Evolutionary conservation across 768 basidiomycete species (phyloP), one percentile per base, ranked within the genome.

Genomic region (Leccinum ochraceum): DNA sequence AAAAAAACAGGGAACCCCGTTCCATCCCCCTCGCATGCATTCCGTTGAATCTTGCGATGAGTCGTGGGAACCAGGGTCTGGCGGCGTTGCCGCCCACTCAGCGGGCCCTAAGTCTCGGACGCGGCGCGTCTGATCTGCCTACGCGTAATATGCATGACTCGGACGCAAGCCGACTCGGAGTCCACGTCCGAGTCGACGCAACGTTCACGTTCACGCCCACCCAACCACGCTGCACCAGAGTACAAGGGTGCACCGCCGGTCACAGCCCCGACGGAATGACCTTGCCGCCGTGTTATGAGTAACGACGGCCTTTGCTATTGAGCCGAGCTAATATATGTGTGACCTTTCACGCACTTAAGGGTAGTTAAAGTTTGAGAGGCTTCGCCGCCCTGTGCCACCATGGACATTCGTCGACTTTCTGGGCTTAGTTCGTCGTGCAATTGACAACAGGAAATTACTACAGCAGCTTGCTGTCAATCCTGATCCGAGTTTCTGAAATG

Each of bases 231-330:
- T 17, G n/a, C 30, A 26, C 58, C 60, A 63, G 59, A 50, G 57
- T 62, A 39, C 53, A 22, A 22, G 34, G n/a, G 37, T 53, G 56
- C 65, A 67, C 66, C 37, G 68, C 62, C 48, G 16, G 17, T 20
- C 60, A 69, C 70, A 58, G 69, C 68, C 69, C 22, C n/a, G 30
- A 0, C 53, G 52, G 64, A 11, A 24, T 9, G 36, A 53, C 14
- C 17, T 22, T 39, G 36, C 54, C 34, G n/a, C 51, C 54, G 63
- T 28, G 37, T 22, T 22, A 30, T 26, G 52, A 26, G 3, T n/a
- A 30, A 11, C 17, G 50, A 34, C 24, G 20, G 52, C 32, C 56
- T 34, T 53, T 57, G 56, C 22, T 9, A 32, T 53, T 28, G 28
- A 55, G 50, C 50, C 50, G 50, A 52, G 28, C 28, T 24, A 49